Evolutionary conservation across 2,329 filamentous ascomycete species (phyloP), one percentile per base, ranked within the genome.

Genomic region (Ceratocystis destructans): DNA sequence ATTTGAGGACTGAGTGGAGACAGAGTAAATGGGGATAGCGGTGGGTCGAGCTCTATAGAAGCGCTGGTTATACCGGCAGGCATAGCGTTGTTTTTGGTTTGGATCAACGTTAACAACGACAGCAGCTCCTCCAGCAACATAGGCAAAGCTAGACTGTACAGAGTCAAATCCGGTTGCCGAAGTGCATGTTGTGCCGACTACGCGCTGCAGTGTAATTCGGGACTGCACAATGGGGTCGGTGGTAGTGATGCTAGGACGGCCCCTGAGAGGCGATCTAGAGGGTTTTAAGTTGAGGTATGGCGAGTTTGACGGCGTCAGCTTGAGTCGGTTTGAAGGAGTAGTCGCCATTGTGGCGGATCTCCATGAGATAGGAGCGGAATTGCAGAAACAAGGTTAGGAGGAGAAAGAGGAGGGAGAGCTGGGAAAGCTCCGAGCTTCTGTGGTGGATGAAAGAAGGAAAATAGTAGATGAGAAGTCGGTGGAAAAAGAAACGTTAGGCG

Each of bases 81-180:
- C 50, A 25, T 68, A 65, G 22, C 55, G 64, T 50, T 65, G 64
- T 41, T 65, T 55, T 63, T 79, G 75, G 73, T 88, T 80, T 64
- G 85, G 83, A 69, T 90, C 84, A 64, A 96, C 80, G 70, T 89
- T 86, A 6, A 92, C 90, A 20, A 97, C 84, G 0, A 99, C 90
- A n/a, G 90, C 93, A 55, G 93, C 90, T 8, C 91, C 94, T 66
- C 94, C 94, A 7, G 94, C 93, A 69, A 91, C 92, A 74, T 96
- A 94, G 66, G 91, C 91, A 75, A 97, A 96, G 63, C 82, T 87
- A 12, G 86, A 83, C 50, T 87, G 79, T 68, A 93, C 85, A 69
- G 84, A 86, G 73, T 95, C 91, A 75, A 99, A 96, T 69, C 89
- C 90, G 73, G 88, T 92, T 50, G 90, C 87, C 3, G 88, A 89